Evolutionary conservation across 2,329 filamentous ascomycete species (phyloP), one percentile per base, ranked within the genome.

Genomic region (Fusarium irregulare): DNA sequence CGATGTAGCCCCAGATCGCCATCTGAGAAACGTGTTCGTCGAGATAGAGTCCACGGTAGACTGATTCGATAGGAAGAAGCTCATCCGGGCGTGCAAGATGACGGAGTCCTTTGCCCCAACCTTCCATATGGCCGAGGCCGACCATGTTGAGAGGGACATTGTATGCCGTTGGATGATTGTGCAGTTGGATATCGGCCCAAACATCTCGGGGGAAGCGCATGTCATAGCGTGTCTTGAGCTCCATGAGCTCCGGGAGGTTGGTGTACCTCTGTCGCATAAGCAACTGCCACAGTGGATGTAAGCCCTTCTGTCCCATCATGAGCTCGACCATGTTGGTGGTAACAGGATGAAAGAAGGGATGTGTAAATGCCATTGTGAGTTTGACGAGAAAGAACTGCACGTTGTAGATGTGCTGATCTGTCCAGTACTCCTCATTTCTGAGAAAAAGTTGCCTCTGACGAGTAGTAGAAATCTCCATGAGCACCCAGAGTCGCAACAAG

Each of bases 401-500:
- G 53, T 87, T 83, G 75, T 88, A 86, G 12, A 96, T 77, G 74
- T 93, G 88, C 6, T 76, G 64, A 60, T 91, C 81, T 12, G 84
- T 81, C 84, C 91, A 91, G 49, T 90, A 82, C 0, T 74, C 70
- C 12, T 56, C 55, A 76, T 88, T 88, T 30, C 81, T 82, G 7
- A 93, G 77, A 8, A 91, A 80, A 3, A 81, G 81, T 8, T 84
- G 78, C 2, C 93, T 88, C 16, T 85, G 81, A 1, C 68, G 73
- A 51, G 84, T 90, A 16, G 87, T 88, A 1, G 87, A 81, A 6
- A 90, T 80, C 73, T 94, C 92, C 82, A 93, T 88, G 34, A 92
- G 75, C 54, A 92, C 84, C 93, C 93, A 96, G 20, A 93, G 81
- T 75, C 92, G 92, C 73, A 88, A 83, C 47, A 92, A 79, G 2